These are phyloP conservation scores for Marasmius oreades DNA, from an alignment of 1,284 basidiomycete species.

Conservation along the genomic window DNA sequence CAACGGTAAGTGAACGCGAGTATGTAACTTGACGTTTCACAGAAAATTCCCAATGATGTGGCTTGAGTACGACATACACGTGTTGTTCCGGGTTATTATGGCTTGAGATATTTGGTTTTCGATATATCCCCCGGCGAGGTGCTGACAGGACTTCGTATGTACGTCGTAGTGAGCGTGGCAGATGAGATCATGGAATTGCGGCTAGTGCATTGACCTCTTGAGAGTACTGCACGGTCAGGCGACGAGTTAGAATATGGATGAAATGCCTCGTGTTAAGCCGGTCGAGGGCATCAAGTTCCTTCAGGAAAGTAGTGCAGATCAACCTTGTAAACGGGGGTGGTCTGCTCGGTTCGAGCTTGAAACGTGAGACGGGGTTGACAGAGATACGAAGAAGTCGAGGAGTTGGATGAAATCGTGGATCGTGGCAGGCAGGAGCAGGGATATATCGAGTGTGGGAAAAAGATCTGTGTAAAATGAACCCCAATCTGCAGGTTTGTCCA, in stretches of 20 bases:
- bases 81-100: neutral
- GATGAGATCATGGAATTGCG: too few species aligned
- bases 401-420: neutral
- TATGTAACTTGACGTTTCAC: neutral
- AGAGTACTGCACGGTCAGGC: too few species aligned
- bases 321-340: neutral
- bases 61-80: neutral
- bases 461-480: neutral
- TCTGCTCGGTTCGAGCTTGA: neutral
- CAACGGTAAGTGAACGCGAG: neutral
- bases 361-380: neutral
- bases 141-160: too few species aligned
- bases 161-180: too few species aligned
- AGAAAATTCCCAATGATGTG: neutral
- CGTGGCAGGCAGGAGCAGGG: neutral
- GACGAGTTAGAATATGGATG: neutral
- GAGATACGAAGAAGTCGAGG: neutral
- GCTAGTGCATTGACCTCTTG: too few species aligned
- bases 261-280: neutral
- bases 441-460: conserved; percentile 4
- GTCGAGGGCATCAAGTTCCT: neutral
- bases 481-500: conserved; percentile 2
- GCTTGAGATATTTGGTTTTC: too few species aligned
- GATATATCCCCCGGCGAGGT: too few species aligned
- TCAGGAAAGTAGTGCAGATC: neutral